Evolutionary conservation across 2,329 filamentous ascomycete genomes (phyloP), one percentile per base, ranked within the genome.

Genomic region (Verticillium albo-atrum): DNA sequence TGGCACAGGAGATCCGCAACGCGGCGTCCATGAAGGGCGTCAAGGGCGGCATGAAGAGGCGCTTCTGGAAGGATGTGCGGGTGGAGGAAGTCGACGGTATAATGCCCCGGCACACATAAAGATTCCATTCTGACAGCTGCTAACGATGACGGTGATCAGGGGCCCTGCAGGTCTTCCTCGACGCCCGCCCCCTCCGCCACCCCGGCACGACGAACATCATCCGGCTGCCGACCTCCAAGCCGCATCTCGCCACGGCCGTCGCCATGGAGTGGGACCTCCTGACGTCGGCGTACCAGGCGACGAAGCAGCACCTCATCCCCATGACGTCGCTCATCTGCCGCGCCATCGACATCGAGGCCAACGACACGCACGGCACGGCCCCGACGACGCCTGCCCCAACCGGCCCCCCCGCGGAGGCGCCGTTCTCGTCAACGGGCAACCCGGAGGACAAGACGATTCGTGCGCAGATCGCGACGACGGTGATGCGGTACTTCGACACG

Each of bases 191-290:
- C 4, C 85, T 99, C 62, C 88, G 93, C 62, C 92, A 90, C 56
- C 90, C 89, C 0, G 81, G 84, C 61, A 87, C 87, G 57, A 92
- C 93, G 70, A 71, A 83, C 47, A 79, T 91, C 63, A 79, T 99
- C 67, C 84, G 82, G 2, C 69, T 98, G 28, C 93, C 95, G 0
- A 68, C 77, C 2, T 83, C 82, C 59, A 98, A 97, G 77, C 87
- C 87, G 32, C 84, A 92, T 68, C 88, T 98, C 42, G 94, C 94
- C 26, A 82, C 88, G 52, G 91, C 91, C 59, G 87, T 99, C 63
- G 95, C 94, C 3, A 77, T 96, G 52, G 95, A 99, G 79, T 99
- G 95, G 95, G 93, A 97, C 72, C 81, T 89, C 55, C 83, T 99
- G 62, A 83, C 88, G 26, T 90, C 90, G 15, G 87, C 90, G 3